phyloP scores from a whole-genome alignment of 352 stramenopile species.

The Phytophthora podocarpi region DNA sequence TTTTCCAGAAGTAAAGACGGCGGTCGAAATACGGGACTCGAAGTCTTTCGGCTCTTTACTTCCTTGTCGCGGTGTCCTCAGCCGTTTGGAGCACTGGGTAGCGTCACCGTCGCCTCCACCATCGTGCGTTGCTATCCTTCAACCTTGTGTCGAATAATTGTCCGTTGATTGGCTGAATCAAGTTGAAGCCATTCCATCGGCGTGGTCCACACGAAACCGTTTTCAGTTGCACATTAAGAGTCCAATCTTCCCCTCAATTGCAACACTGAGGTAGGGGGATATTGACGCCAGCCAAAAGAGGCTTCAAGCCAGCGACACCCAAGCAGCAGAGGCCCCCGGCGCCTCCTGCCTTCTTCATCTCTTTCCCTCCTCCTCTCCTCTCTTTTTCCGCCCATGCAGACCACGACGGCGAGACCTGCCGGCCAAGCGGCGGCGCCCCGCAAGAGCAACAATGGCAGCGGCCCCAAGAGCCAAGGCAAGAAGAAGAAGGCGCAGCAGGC shows the following conservation, averaged over 20 bases:
- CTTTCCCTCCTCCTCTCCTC: not conserved
- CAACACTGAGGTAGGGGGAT: slow-evolving; percentile 22
- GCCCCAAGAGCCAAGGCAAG: slow-evolving; percentile 40
- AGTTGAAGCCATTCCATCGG: not conserved
- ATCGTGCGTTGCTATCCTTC: too few relatives aligned
- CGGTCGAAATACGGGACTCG: too few relatives aligned
- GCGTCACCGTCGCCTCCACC: too few relatives aligned
- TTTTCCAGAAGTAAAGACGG: too few relatives aligned
- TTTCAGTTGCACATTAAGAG: slow-evolving; percentile 3
- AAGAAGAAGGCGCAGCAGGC: slow-evolving; percentile 44
- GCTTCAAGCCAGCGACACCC: slow-evolving; percentile 25
- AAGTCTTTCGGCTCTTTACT: too few relatives aligned
- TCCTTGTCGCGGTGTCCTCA: too few relatives aligned
- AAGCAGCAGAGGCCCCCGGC: not conserved
- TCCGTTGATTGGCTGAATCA: too few relatives aligned
- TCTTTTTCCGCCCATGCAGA: slow-evolving; percentile 31
- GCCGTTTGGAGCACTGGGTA: too few relatives aligned
- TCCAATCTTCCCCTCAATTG: not conserved
- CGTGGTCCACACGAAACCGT: not conserved
- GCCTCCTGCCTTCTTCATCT: slow-evolving; percentile 5
- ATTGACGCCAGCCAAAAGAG: slow-evolving; percentile 24
- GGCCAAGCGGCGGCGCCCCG: slow-evolving; percentile 10
- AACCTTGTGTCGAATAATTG: too few relatives aligned
- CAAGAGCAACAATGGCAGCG: slow-evolving; percentile 26
- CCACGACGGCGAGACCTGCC: slow-evolving; percentile 16